Percentiles rank a stretch among this genome's conserved stretches.
phyloP scores from a whole-genome alignment of 2,329 filamentous ascomycete species.

The Blumeriella jaapii region DNA sequence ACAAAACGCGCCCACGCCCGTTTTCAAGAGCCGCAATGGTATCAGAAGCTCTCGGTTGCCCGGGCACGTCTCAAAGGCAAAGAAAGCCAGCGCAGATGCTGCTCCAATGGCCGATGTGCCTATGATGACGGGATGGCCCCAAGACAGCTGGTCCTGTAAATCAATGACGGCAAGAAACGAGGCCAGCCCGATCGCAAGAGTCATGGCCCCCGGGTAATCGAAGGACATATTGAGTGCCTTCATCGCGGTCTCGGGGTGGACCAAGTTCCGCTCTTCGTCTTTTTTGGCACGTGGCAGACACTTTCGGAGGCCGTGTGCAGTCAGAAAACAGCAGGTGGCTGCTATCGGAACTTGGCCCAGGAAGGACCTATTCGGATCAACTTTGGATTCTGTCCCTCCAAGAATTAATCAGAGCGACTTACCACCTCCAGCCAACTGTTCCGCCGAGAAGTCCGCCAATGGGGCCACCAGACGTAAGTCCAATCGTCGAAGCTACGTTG shows the following conservation, averaged over 20 bases:
- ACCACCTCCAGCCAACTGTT: constrained; percentile 44
- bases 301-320: constrained; percentile 5
- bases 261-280: constrained; percentile 2
- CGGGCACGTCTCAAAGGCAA: constrained; percentile 12
- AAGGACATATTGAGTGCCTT: constrained; percentile 7
- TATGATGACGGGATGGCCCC: constrained; percentile 11
- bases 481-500: constrained; percentile 39
- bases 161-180: constrained; percentile 15
- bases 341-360: constrained; percentile 40
- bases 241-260: constrained; percentile 1
- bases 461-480: constrained; percentile 39
- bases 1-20: constrained; percentile 14
- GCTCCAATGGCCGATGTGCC: constrained; percentile 7
- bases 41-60: constrained; percentile 15
- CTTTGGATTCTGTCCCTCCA: not conserved
- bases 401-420: not conserved
- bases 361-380: constrained; percentile 33
- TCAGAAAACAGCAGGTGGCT: constrained; percentile 10
- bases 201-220: constrained; percentile 14
- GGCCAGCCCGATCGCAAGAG: constrained; percentile 12
- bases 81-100: constrained; percentile 8
- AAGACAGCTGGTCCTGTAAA: constrained; percentile 10
- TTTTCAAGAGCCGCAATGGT: constrained; percentile 13
- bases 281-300: constrained; percentile 3
- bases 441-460: constrained; percentile 40